phyloP scores from a whole-genome alignment of 495 filamentous ascomycete species.

The Thozetella sp. region DNA sequence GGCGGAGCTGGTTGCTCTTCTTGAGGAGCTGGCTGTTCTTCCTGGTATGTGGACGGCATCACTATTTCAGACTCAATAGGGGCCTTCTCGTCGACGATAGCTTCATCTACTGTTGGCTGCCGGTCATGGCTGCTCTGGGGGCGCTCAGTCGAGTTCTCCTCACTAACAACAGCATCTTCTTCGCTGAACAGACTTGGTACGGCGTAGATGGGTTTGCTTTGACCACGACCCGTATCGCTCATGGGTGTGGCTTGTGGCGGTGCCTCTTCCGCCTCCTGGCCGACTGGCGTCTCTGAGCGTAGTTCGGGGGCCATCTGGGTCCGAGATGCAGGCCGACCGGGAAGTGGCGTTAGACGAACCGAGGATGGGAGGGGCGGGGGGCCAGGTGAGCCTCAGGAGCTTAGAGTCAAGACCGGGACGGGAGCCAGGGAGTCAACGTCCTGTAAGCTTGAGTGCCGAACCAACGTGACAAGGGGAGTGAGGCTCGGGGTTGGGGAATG shows the following conservation, averaged over 20 bases:
- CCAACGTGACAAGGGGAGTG: conserved; percentile 6
- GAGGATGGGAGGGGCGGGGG: neutral
- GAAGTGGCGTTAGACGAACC: neutral
- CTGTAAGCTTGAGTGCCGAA: conserved; percentile 1
- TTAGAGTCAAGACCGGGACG: conserved; percentile 7
- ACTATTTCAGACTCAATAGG: neutral
- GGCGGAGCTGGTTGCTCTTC: conserved; percentile 4
- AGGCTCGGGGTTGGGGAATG: neutral
- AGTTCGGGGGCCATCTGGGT: neutral
- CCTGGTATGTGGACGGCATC: neutral
- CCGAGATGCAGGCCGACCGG: neutral
- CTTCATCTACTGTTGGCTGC: neutral
- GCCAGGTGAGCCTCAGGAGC: conserved; percentile 3
- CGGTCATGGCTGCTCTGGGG: neutral
- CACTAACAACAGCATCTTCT: neutral
- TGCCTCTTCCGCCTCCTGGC: neutral
- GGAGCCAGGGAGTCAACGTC: neutral
- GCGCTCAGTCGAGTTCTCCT: neutral
- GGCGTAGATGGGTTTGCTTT: neutral
- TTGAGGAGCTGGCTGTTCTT: neutral
- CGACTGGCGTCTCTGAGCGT: neutral
- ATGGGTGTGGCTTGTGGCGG: neutral
- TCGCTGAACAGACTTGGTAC: neutral
- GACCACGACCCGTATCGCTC: neutral
- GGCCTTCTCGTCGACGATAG: neutral